Evolutionary conservation across 2,329 filamentous ascomycete genomes (phyloP).

Genomic region (Rasamsonia emersonii): DNA sequence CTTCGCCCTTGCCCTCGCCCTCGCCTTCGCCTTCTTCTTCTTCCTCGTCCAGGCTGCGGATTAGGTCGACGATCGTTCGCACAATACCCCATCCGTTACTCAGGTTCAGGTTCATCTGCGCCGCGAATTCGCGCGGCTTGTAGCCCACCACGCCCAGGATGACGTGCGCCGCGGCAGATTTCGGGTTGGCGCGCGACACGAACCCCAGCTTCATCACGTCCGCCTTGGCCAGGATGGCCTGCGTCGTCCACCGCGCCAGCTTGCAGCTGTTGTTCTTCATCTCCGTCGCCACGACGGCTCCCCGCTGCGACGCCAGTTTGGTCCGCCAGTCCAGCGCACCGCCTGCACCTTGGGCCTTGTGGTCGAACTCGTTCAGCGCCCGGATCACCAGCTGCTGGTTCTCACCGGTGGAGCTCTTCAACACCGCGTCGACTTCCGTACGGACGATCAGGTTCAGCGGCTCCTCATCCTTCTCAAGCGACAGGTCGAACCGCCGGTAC

Average conservation of each 20-base stretch:
- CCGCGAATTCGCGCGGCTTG: slow-evolving; percentile 94
- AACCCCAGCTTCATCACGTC: slow-evolving; percentile 99
- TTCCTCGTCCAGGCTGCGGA: slow-evolving; percentile 28
- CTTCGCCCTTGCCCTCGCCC: too few relatives aligned
- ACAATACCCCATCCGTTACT: slow-evolving; percentile 99
- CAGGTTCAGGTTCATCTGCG: slow-evolving; percentile 95
- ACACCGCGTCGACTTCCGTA: slow-evolving; percentile 88
- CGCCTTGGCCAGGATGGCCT: slow-evolving; percentile 93
- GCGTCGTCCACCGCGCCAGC: slow-evolving; percentile 92
- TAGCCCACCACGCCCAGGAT: slow-evolving; percentile 92
- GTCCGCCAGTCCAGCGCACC: slow-evolving; percentile 94
- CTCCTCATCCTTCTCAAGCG: slow-evolving; percentile 81
- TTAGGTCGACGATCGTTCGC: slow-evolving; percentile 89
- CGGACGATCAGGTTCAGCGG: slow-evolving; percentile 88
- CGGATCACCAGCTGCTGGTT: slow-evolving; percentile 89
- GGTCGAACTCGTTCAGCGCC: slow-evolving; percentile 98
- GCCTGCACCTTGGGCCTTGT: slow-evolving; percentile 90
- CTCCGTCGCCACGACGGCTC: slow-evolving; percentile 95
- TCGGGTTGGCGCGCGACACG: slow-evolving; percentile 87
- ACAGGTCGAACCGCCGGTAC: slow-evolving; percentile 94
- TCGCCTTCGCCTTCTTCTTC: slow-evolving; percentile 27
- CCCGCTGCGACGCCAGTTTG: slow-evolving; percentile 88
- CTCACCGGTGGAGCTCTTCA: slow-evolving; percentile 89
- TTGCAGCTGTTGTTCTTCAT: slow-evolving; percentile 99
- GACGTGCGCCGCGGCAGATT: slow-evolving; percentile 86